Conservation (phyloP, 345 rosid species). For the Eutrema heterophyllum region DNA sequence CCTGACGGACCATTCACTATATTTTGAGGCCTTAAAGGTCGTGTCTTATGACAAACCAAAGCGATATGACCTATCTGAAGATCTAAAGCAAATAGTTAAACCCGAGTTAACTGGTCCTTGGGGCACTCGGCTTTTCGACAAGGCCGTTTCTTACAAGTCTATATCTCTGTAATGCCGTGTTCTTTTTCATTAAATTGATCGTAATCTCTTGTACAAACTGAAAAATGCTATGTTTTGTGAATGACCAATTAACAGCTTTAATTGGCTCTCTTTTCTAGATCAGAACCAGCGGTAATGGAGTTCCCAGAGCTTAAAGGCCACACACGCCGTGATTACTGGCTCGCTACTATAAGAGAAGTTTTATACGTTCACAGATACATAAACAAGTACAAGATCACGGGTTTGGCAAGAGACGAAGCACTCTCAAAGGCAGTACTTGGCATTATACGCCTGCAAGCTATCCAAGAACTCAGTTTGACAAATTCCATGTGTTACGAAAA, state of each 20-base stretch:
- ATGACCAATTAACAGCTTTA: constrained; percentile 23
- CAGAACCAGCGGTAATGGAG: constrained; percentile 84
- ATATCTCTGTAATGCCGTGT: constrained; percentile 65
- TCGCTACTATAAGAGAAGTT: constrained; percentile 71
- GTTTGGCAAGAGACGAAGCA: constrained; percentile 62
- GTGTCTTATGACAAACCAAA: constrained; percentile 90
- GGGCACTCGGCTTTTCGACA: constrained; percentile 97
- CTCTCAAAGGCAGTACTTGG: constrained; percentile 89
- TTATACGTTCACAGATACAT: constrained; percentile 68
- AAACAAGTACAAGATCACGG: constrained; percentile 57
- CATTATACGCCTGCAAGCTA: constrained; percentile 72
- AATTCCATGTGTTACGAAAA: constrained; percentile 37
- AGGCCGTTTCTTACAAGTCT: constrained; percentile 84
- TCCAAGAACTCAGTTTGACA: constrained; percentile 57
- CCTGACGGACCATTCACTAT: constrained; percentile 86
- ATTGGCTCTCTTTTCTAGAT: constrained; percentile 46
- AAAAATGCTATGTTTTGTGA: neutral
- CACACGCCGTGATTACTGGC: constrained; percentile 91
- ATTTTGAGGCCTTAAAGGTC: constrained; percentile 86
- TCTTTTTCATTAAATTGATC: neutral
- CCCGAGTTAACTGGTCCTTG: constrained; percentile 97
- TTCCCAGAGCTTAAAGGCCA: constrained; percentile 97
- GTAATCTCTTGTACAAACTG: neutral
- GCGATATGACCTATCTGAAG: constrained; percentile 72
- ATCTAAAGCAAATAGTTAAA: constrained; percentile 81